phyloP scores from a whole-genome alignment of 768 basidiomycete genomes.

The Suillus tomentosus region DNA sequence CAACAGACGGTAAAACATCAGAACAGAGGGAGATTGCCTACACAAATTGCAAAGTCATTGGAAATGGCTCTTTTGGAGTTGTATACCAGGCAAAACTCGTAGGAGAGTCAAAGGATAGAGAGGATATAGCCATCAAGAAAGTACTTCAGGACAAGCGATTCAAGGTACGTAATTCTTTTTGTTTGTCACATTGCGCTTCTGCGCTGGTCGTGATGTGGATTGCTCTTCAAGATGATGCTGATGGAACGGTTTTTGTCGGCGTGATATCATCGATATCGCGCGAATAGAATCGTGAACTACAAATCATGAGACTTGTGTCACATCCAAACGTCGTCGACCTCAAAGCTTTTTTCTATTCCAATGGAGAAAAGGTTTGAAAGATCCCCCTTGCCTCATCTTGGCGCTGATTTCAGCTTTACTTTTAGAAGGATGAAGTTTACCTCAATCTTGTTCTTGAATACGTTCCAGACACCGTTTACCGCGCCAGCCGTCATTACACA shows the following conservation, averaged over 20 bases:
- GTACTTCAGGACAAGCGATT: conserved; percentile 99
- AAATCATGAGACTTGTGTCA: conserved; percentile 96
- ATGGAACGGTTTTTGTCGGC: conserved; percentile 6
- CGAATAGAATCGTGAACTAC: conserved; percentile 92
- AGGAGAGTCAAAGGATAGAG: conserved; percentile 55
- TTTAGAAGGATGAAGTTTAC: conserved; percentile 98
- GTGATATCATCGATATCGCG: conserved; percentile 9
- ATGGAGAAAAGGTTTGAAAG: conserved; percentile 90
- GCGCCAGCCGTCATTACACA: conserved; percentile 97
- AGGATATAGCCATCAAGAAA: conserved; percentile 99
- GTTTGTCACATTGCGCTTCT: conserved; percentile 12
- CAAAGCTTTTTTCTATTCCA: conserved; percentile 98
- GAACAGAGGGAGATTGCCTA: conserved; percentile 88
- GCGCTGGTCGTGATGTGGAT: not conserved
- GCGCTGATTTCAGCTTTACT: conserved; percentile 14
- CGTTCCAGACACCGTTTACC: conserved; percentile 99
- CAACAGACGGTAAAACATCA: conserved; percentile 92
- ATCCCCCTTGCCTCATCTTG: conserved; percentile 14
- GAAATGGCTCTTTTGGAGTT: conserved; percentile 98
- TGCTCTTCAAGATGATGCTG: conserved; percentile 15
- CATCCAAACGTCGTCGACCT: conserved; percentile 99
- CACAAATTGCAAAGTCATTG: conserved; percentile 97
- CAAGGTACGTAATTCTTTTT: conserved; percentile 68
- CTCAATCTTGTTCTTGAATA: conserved; percentile 99
- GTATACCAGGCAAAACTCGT: conserved; percentile 95